Base-by-base conservation (phyloP, 148 eudicot species). In the Gaultheria prostrata region DNA sequence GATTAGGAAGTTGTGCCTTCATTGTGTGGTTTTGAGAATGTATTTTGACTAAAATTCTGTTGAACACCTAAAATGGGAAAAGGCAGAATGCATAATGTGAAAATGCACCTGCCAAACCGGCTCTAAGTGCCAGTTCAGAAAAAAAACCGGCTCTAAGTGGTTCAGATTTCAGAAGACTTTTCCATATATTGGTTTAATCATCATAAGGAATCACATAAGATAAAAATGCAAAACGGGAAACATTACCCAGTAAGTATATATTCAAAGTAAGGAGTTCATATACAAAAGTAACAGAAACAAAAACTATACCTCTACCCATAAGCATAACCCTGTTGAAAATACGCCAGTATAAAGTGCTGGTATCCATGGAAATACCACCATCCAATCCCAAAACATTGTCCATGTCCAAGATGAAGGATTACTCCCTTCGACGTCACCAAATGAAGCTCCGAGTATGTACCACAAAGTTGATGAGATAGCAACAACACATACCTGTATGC, bases 261-360 rank as follows among this genome's bases (percentile, higher is more conserved):
- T 3, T 76, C 20, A 39, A 48, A 54, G 17, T 1, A 53, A 48
- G 51, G 77, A 50, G 30, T 59, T 17, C 39, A 49, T 18, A 15
- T 4, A 30, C 46, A 0, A 3, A 17, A 10, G 77, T 24, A 13
- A 71, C 30, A 32, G 8, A 69, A 26, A 43, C 1, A 43, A 59
- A 48, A 53, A 73, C n/a, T 30, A 43, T 91, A 93, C 97, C 95
- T 93, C 97, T 70, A 89, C 73, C 95, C 95, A 92, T 80, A 92
- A 86, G 90, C 97, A 93, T 80, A 93, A 53, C 43, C 93, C 89
- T 1, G 96, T 92, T 14, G 95, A 92, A 32, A 93, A 89, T 54
- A 89, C 43, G 12, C 97, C 95, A 20, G 97, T 91, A 67, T 93
- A 93, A 76, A 92, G 82, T 21, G 95, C 97, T 56, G 97, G 93